phyloP scores from a whole-genome alignment of 345 rosid genomes.

The Brassica nigra region DNA sequence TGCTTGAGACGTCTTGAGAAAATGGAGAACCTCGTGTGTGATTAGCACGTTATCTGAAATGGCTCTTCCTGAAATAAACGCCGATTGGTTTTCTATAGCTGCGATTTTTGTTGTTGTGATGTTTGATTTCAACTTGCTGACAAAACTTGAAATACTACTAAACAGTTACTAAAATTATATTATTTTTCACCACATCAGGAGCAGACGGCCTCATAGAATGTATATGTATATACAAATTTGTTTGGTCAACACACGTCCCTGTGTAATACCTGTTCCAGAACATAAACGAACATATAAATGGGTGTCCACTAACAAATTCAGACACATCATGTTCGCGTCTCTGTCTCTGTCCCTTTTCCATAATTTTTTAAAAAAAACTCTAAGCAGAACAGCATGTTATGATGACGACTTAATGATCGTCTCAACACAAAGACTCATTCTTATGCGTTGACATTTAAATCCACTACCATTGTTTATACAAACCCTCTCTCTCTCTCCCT shows the following conservation, averaged over 20 bases:
- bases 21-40: too few relatives aligned
- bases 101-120: too few relatives aligned
- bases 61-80: too few relatives aligned
- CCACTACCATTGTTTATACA: neutral
- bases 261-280: constrained; percentile 27
- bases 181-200: too few relatives aligned
- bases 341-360: neutral
- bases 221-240: neutral
- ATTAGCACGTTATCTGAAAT: too few relatives aligned
- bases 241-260: neutral
- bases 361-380: neutral
- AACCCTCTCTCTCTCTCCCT: neutral
- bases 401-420: constrained; percentile 9
- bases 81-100: too few relatives aligned
- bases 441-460: constrained; percentile 24
- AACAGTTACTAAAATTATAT: too few relatives aligned
- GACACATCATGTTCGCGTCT: constrained; percentile 22
- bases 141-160: neutral
- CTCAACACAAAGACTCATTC: constrained; percentile 22
- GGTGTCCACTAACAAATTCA: constrained; percentile 33
- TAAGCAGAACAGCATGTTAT: constrained; percentile 14
- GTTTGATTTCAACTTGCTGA: neutral
- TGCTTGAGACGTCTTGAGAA: too few relatives aligned
- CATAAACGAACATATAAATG: constrained; percentile 26
- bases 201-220: too few relatives aligned